A percentile compares a stretch with the other conserved stretches of the same genome.
phyloP scores from a whole-genome alignment of 306 rosid species.

The Carpinus viminea region DNA sequence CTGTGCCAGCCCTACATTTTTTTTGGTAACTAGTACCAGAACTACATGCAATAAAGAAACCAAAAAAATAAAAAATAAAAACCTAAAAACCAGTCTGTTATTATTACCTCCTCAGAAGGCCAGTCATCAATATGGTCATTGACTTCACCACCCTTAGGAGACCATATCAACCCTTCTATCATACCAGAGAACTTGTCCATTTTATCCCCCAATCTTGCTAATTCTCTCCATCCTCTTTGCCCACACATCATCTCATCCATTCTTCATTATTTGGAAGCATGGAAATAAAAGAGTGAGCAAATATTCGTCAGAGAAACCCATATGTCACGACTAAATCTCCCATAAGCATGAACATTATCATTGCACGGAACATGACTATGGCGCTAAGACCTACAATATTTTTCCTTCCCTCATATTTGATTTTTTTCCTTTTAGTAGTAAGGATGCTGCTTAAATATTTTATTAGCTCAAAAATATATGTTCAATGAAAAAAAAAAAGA shows the following conservation, averaged over 20 bases:
- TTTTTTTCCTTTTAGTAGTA: not conserved
- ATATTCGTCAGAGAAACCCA: conserved; percentile 25
- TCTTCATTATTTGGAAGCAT: conserved; percentile 46
- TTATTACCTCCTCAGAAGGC: conserved; percentile 87
- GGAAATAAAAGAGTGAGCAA: conserved; percentile 18
- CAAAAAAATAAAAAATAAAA: not conserved
- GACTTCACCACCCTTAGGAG: conserved; percentile 59
- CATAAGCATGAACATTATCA: not conserved
- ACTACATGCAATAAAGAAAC: conserved; percentile 10
- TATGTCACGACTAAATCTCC: conserved; percentile 15
- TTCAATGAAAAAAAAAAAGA: not conserved
- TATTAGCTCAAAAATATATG: not conserved
- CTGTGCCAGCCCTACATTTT: not conserved
- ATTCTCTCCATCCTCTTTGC: conserved; percentile 97
- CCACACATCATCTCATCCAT: conserved; percentile 99
- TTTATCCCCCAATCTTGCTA: conserved; percentile 85
- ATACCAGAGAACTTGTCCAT: conserved; percentile 76
- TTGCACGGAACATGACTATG: not conserved
- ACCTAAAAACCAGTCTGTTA: conserved; percentile 15
- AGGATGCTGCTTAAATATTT: not conserved
- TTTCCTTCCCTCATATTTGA: not conserved
- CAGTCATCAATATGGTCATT: conserved; percentile 56
- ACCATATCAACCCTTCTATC: conserved; percentile 81
- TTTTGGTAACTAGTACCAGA: not conserved
- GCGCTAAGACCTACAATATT: not conserved